These are phyloP conservation scores for Boletus sp. DNA, from an alignment of 768 basidiomycete genomes.

Conservation along the genomic window DNA sequence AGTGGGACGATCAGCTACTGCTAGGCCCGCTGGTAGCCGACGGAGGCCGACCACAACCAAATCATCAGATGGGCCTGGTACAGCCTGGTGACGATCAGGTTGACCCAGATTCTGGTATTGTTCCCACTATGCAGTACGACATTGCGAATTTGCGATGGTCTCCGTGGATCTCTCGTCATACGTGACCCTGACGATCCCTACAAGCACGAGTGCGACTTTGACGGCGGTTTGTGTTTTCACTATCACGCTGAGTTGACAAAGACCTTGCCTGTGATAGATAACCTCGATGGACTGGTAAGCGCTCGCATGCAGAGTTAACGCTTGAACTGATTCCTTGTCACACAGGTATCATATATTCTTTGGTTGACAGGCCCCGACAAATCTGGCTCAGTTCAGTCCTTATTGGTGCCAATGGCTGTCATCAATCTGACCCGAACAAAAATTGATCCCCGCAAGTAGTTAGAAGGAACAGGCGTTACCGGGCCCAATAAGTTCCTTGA, in stretches of 20 bases:
- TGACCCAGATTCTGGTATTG: slow-evolving; percentile 42
- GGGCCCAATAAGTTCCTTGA: no score
- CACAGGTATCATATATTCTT: slow-evolving; percentile 20
- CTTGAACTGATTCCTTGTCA: neutral
- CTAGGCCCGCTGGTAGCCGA: no score
- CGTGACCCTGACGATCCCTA: no score
- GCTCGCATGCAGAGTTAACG: neutral
- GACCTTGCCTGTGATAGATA: neutral
- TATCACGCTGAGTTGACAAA: neutral
- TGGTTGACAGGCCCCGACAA: neutral
- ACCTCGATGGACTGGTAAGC: neutral
- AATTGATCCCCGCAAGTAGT: no score
- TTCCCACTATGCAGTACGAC: neutral
- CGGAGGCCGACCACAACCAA: no score
- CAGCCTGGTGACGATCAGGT: slow-evolving; percentile 26
- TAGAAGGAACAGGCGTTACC: no score
- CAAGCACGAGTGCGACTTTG: slow-evolving; percentile 14
- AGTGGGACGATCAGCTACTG: no score
- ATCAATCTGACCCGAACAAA: slow-evolving; percentile 8
- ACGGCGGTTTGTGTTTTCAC: slow-evolving; percentile 17
- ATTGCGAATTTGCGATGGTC: no score
- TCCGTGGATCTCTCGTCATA: no score
- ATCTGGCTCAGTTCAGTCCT: slow-evolving; percentile 31
- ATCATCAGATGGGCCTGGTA: no score
- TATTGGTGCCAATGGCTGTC: slow-evolving; percentile 42